Evolutionary conservation across 257 asterid genomes (phyloP).

Genomic region (Phtheirospermum japonicum): DNA sequence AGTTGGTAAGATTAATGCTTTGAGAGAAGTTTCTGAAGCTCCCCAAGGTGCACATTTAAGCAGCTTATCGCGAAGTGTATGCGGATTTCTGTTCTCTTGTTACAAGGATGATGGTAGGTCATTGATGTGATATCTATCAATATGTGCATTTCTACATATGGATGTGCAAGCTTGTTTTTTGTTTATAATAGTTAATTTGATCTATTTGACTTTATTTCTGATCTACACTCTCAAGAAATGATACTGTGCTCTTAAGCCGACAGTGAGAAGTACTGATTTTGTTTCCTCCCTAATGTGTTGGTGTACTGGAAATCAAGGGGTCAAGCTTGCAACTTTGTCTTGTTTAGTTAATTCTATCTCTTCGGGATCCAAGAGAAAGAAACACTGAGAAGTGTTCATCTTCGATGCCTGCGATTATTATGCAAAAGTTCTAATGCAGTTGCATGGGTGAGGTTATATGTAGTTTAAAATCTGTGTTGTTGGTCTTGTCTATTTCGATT

Average conservation of each 20-base stretch:
- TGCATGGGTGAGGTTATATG: slow-evolving; percentile 43
- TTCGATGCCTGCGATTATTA: slow-evolving; percentile 71
- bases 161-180: slow-evolving; percentile 21
- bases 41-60: slow-evolving; percentile 85
- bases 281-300: slow-evolving; percentile 16
- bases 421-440: slow-evolving; percentile 71
- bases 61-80: slow-evolving; percentile 66
- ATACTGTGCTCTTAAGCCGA: slow-evolving; percentile 21
- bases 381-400: slow-evolving; percentile 77
- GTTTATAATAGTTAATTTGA: background rate
- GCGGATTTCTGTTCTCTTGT: slow-evolving; percentile 66
- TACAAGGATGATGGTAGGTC: slow-evolving; percentile 92
- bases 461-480: slow-evolving; percentile 18
- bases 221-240: slow-evolving; percentile 19
- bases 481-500: slow-evolving; percentile 14
- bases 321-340: slow-evolving; percentile 74
- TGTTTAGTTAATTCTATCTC: slow-evolving; percentile 65
- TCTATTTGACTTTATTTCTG: slow-evolving; percentile 9
- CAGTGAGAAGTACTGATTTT: slow-evolving; percentile 10
- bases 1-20: slow-evolving; percentile 76
- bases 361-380: slow-evolving; percentile 94
- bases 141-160: slow-evolving; percentile 18
- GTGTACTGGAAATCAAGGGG: slow-evolving; percentile 92
- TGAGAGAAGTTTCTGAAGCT: slow-evolving; percentile 73
- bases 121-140: slow-evolving; percentile 24